Evolutionary conservation across 257 asterid species (phyloP), one percentile per base, ranked within the genome.

Genomic region (Solanum medicagineum): DNA sequence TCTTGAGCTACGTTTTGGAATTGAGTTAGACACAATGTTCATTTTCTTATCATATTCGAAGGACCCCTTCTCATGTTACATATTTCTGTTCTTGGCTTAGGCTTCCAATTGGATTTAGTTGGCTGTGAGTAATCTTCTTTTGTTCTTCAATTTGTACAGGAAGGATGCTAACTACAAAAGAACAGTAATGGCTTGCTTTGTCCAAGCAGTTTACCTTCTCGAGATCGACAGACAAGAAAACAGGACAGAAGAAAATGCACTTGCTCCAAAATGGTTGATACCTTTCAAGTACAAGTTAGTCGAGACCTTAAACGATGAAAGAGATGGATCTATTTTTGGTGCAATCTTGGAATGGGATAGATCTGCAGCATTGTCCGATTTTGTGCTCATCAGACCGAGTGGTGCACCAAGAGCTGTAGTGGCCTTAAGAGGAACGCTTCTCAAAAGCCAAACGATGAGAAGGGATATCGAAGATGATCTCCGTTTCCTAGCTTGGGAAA

Each of bases 261-360:
- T 94, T 5, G 98, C 98, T 77, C 97, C 98, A 8, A 92, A 94
- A 85, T 94, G 98, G 98, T 93, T 95, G 94, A 93, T 71, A 19
- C 97, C 95, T 0, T 94, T 93, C 87, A 94, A 94, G 91, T 93
- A 93, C 94, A 93, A 89, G 75, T 90, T 93, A 5, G 92, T 86
- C 1, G 89, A 94, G 44, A 92, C 94, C 40, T 90, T 94, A 6
- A 86, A 90, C 2, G 98, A 94, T 14, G 93, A 94, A 85, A 84
- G 98, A 81, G 98, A 94, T 19, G 97, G 97, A 49, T 94, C 98
- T 4, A 89, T 94, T 24, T 94, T 94, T 24, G 97, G 98, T 1
- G 98, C 98, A 4, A 89, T 94, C 16, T 90, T 94, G 5, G 98
- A 93, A 82, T 94, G 98, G 98, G 98, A 94, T 36, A 90, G 98